Evolutionary conservation across 768 basidiomycete species (phyloP), one percentile per base, ranked within the genome.

Genomic region (Piloderma croceum): DNA sequence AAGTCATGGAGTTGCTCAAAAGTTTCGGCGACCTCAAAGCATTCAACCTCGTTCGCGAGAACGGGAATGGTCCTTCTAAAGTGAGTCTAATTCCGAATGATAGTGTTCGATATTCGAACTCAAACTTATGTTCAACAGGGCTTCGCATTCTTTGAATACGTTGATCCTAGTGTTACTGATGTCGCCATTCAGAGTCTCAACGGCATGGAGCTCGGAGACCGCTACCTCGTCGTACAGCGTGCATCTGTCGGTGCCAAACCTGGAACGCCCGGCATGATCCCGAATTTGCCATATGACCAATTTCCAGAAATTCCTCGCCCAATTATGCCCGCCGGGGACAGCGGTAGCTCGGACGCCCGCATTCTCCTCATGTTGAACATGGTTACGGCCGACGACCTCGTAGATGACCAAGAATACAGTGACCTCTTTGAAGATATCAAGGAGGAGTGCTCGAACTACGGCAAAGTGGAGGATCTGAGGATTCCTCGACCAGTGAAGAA

Each of bases 141-240:
- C 53, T 99, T 96, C 63, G 96, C 96, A 3, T 98, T 99, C 73
- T 94, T 92, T 68, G 96, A 99, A 73, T 99, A 98, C 62, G 83
- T 88, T 46, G 96, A 99, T 57, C 67, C 79, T 12, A 63, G 60
- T 36, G 82, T 92, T 42, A 99, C 96, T 44, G 96, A 98, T 50
- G 79, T 96, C 51, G 96, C 96, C 35, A 96, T 94, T 53, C 86
- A 90, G 60, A 89, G 90, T 53, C 75, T 99, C 42, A 92, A 94
- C 63, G 90, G 91, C 46, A 98, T 99, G 91, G 88, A 96, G 57
- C 79, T 98, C 11, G 96, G 94, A 35, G 96, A 98, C 62, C 82
- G 91, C 6, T 89, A 80, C 58, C 76, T 99, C 33, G 91, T 97
- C 43, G 94, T 99, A 24, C 96, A 99, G 58, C 83, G 94, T 43